Evolutionary conservation across 2,329 filamentous ascomycete species (phyloP), one percentile per base, ranked within the genome.

Genomic region (Hymenoscyphus scutula): DNA sequence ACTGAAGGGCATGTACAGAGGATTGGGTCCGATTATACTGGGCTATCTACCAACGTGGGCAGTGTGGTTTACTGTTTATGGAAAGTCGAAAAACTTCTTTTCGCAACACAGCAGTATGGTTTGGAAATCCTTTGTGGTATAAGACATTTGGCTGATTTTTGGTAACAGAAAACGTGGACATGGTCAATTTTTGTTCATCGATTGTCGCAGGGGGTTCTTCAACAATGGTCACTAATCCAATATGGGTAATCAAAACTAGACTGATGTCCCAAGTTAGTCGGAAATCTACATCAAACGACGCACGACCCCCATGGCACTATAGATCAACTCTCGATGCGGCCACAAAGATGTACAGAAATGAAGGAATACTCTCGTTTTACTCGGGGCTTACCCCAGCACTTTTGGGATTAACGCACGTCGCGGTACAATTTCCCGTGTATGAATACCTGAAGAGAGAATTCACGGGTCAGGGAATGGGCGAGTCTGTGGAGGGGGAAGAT

Each of bases 191-290:
- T 68, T 93, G 90, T 80, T 95, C 95, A 25, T 97, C 95, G 10
- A 86, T 99, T 64, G 84, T 92, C 62, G 95, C 94, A 27, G 95
- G 95, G 59, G 92, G 88, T 65, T 97, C 90, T 78, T 97, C 93
- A 69, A 99, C 95, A 3, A 83, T 98, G 66, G 90, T 89, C 66
- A 99, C 95, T 27, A 99, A 98, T 76, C 95, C 95, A 0, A 99
- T 99, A 65, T 99, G 95, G 95, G 95, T 99, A 41, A 97, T 99
- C 79, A 99, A 99, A 78, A 99, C 95, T 56, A 85, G 95, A 69
- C 84, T 99, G 70, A 98, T 98, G 95, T 97, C 95, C 41, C 95
- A 98, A 79, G 89, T 87, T 25, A 87, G 84, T 68, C 76, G 80
- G 41, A 81, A 79, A 65, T 80, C 83, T 67, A 81, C 77, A 34